These are phyloP conservation scores for Solanum chaucha DNA, from an alignment of 257 asterid species.

Conservation along the genomic window DNA sequence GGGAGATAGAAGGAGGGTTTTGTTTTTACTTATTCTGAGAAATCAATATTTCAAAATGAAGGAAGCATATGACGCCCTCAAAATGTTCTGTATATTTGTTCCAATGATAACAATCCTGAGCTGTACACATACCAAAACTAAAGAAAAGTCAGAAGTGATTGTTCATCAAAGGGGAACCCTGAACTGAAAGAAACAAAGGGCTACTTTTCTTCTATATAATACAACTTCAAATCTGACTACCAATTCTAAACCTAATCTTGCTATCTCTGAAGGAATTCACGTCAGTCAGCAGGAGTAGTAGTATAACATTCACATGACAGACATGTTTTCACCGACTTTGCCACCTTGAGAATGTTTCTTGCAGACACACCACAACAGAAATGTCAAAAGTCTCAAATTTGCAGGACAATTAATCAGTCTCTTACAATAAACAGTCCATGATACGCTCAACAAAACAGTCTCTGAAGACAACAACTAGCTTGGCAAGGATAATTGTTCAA, in stretches of 20 bases:
- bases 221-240: conserved; percentile 36
- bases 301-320: conserved; percentile 24
- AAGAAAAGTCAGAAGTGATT: conserved; percentile 34
- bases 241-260: conserved; percentile 34
- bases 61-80: neutral
- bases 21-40: neutral
- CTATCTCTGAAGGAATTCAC: conserved; percentile 13
- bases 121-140: conserved; percentile 52
- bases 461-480: neutral
- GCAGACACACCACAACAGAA: neutral
- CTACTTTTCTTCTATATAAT: conserved; percentile 44
- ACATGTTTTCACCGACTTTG: conserved; percentile 27
- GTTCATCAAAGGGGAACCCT: conserved; percentile 40
- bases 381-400: neutral
- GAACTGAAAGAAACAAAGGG: conserved; percentile 43
- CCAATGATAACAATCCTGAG: conserved; percentile 34
- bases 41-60: conserved; percentile 1
- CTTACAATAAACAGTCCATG: neutral
- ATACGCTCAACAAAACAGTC: neutral
- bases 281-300: conserved; percentile 28
- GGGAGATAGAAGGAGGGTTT: neutral
- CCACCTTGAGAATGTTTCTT: conserved; percentile 15
- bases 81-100: conserved; percentile 31
- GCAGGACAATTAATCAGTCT: neutral
- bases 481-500: neutral